A percentile compares a stretch with the other conserved stretches of the same genome.
These are phyloP conservation scores for Cichorium intybus DNA, from an alignment of 140 eudicot genomes.

Conservation along the genomic window DNA sequence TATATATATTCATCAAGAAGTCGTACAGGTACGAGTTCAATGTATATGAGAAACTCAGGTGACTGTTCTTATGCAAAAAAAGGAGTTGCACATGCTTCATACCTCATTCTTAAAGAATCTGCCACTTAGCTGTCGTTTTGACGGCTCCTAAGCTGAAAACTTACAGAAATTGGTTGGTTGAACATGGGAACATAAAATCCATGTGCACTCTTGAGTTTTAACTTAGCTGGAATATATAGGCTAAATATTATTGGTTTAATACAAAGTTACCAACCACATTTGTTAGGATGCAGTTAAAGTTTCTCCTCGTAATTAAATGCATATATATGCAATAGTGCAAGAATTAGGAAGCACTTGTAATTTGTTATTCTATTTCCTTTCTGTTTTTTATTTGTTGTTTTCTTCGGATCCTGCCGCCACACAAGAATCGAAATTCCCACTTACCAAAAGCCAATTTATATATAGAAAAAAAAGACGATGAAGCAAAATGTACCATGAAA, in stretches of 20 bases:
- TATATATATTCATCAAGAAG: constrained; percentile 25
- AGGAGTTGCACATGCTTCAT: constrained; percentile 35
- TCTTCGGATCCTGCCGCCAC: too few relatives aligned
- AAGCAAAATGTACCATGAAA: not conserved
- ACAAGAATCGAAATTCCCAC: not conserved
- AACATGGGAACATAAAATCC: constrained; percentile 39
- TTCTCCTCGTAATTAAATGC: too few relatives aligned
- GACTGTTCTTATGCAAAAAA: constrained; percentile 19
- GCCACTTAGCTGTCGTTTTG: constrained; percentile 32
- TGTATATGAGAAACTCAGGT: constrained; percentile 35
- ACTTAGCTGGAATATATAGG: constrained; percentile 29
- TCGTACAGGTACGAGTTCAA: constrained; percentile 28
- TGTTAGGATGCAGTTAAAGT: not conserved
- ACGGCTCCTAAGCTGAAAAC: constrained; percentile 21
- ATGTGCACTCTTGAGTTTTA: constrained; percentile 37
- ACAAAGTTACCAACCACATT: constrained; percentile 8
- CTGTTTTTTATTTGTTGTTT: too few relatives aligned
- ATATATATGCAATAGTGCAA: too few relatives aligned
- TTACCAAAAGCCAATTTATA: not conserved
- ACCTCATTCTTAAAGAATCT: constrained; percentile 38
- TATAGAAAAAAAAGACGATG: not conserved
- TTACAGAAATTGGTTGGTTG: constrained; percentile 36
- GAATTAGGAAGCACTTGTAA: too few relatives aligned
- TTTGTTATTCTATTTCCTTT: too few relatives aligned
- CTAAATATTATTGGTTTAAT: constrained; percentile 13